A percentile compares a stretch with the other conserved stretches of the same genome.
phyloP scores from a whole-genome alignment of 1,284 basidiomycete species.

The Puccinia novopanici region DNA sequence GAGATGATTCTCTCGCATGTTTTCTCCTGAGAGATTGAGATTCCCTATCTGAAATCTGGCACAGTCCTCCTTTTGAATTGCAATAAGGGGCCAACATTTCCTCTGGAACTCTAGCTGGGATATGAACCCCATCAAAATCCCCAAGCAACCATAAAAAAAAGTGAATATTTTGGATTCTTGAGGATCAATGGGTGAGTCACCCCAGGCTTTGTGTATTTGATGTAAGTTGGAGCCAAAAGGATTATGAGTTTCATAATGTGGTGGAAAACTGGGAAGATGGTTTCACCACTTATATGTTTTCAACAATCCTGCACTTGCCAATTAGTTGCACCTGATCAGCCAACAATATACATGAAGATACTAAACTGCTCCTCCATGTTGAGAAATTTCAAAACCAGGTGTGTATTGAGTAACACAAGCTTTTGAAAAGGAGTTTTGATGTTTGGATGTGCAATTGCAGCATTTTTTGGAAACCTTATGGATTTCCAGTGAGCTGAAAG shows the following conservation, averaged over 20 bases:
- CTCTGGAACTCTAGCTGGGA: conserved; percentile 54
- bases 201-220: background rate
- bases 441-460: background rate
- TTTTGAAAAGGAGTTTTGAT: background rate
- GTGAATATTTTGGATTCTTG: conserved; percentile 52
- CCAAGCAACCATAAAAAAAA: conserved; percentile 56
- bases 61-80: conserved; percentile 58
- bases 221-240: background rate
- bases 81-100: conserved; percentile 53
- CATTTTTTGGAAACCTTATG: background rate
- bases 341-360: conserved; percentile 23
- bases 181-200: background rate
- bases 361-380: background rate
- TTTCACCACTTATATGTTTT: background rate
- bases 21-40: no score
- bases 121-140: conserved; percentile 58
- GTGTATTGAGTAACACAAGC: background rate
- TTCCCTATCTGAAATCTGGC: no score
- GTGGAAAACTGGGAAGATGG: background rate
- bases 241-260: background rate
- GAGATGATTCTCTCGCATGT: no score
- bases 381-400: background rate
- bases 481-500: background rate
- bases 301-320: background rate
- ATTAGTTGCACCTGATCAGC: background rate